A percentile compares a stretch with the other conserved stretches of the same genome.
phyloP scores from a whole-genome alignment of 441 rosid species.

The Erodium texanum region DNA sequence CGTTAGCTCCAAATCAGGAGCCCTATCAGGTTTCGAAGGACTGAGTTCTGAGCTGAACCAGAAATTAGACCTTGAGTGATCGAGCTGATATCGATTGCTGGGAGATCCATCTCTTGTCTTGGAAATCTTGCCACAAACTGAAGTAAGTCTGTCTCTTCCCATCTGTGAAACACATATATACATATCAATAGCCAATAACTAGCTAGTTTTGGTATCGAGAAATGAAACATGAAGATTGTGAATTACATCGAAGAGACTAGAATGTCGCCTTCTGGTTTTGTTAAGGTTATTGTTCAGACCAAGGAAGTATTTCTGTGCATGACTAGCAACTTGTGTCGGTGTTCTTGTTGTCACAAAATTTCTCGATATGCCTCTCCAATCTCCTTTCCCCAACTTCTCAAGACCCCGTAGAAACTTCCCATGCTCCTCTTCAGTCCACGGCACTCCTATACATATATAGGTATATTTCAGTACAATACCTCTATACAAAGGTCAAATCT shows the following conservation, averaged over 20 bases:
- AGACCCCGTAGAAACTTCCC: constrained; percentile 18
- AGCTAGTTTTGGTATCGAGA: neutral
- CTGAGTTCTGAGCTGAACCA: neutral
- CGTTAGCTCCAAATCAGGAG: constrained; percentile 17
- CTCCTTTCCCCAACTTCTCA: constrained; percentile 22
- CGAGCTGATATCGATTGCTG: neutral
- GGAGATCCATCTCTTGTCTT: no score
- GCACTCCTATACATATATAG: neutral
- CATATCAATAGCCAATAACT: neutral
- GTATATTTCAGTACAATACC: neutral
- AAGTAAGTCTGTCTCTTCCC: neutral
- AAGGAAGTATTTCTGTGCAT: constrained; percentile 26
- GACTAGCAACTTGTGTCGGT: constrained; percentile 26
- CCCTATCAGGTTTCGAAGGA: neutral
- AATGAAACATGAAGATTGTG: neutral
- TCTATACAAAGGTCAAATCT: neutral
- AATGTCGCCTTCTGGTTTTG: constrained; percentile 11
- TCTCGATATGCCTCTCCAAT: constrained; percentile 27
- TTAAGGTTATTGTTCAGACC: constrained; percentile 7
- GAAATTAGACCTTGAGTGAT: neutral
- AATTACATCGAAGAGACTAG: constrained; percentile 18
- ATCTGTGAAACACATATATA: neutral
- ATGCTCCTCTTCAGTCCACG: constrained; percentile 24
- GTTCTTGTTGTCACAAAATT: constrained; percentile 24
- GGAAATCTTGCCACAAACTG: no score